Evolutionary conservation across 305 asterid genomes (phyloP).

Genomic region (Withania somnifera): DNA sequence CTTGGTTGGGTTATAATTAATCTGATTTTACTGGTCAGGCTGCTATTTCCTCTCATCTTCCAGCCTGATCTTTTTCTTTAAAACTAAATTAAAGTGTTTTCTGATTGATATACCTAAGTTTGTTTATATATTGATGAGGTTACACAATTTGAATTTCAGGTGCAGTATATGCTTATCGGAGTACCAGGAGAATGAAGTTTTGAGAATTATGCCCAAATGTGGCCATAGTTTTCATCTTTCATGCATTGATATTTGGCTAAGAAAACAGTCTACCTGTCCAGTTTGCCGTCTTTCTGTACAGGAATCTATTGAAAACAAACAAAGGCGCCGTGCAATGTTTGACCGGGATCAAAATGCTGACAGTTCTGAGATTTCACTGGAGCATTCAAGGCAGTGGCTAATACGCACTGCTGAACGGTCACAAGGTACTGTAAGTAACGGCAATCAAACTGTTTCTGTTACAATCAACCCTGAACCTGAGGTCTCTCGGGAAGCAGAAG

Average conservation of each 20-base stretch:
- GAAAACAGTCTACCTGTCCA: constrained; percentile 81
- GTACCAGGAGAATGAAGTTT: constrained; percentile 65
- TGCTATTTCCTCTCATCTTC: not conserved
- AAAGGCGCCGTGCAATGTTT: constrained; percentile 14
- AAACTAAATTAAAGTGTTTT: not conserved
- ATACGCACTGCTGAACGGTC: constrained; percentile 28
- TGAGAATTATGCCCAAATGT: constrained; percentile 80
- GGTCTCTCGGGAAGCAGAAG: constrained; percentile 22
- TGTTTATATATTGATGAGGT: constrained; percentile 2
- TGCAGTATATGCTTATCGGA: constrained; percentile 71
- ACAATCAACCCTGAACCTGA: constrained; percentile 24
- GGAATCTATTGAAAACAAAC: constrained; percentile 29
- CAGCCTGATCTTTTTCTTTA: not conserved
- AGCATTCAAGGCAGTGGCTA: constrained; percentile 55
- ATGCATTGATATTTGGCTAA: constrained; percentile 78
- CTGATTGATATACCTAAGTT: not conserved
- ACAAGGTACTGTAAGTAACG: constrained; percentile 17
- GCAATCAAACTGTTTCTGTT: constrained; percentile 17
- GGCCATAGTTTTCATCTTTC: constrained; percentile 76
- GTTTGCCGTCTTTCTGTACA: constrained; percentile 73
- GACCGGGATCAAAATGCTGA: constrained; percentile 31
- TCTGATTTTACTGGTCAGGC: not conserved
- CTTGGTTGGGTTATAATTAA: not conserved
- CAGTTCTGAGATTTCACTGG: constrained; percentile 31
- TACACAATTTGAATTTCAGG: constrained; percentile 27